Evolutionary conservation across 768 basidiomycete species (phyloP), one percentile per base, ranked within the genome.

Genomic region (Pulveroboletus frians): DNA sequence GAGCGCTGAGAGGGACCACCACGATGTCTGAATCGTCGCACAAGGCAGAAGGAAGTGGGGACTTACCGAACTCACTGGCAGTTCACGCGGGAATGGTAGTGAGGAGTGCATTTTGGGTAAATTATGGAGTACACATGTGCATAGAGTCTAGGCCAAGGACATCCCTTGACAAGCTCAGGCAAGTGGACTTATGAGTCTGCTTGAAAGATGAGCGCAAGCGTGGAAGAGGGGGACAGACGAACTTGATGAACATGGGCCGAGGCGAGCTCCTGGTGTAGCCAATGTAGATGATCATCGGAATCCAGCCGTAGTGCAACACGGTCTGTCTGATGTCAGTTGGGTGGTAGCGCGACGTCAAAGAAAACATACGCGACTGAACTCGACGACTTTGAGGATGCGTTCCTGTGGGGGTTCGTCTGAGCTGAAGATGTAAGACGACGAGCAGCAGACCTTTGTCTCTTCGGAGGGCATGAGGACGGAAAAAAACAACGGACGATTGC

Each of bases 241-340:
- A 95, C 93, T 96, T 94, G 71, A 95, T 95, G 62, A 97, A 74
- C 34, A 92, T 92, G 17, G 94, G 94, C 59, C 93, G 91, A 27
- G 94, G 94, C 64, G 88, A 91, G 64, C 91, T 93, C 58, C 87
- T 76, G 46, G 87, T 89, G 74, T 89, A 96, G 31, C 94, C 95
- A 63, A 96, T 79, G 69, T 93, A 96, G 62, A 98, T 94, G 63
- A 98, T 91, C 65, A 94, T 73, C 29, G 95, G 95, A 62, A 98
- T 92, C 92, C 94, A 98, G 56, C 85, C 86, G 59, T 93, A 96
- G 71, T 96, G 92, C 46, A 96, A 65, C 60, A 93, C 77, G 51
- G 88, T 92, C 93, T 96, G 53, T 42, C 6, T 4, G 43, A 5
- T 3, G 51, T 61, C 31, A 58, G 60, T 23, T 3, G 9, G 39